Base-by-base conservation (phyloP, 805 yeast genomes). In the Candida tammaniensis region DNA sequence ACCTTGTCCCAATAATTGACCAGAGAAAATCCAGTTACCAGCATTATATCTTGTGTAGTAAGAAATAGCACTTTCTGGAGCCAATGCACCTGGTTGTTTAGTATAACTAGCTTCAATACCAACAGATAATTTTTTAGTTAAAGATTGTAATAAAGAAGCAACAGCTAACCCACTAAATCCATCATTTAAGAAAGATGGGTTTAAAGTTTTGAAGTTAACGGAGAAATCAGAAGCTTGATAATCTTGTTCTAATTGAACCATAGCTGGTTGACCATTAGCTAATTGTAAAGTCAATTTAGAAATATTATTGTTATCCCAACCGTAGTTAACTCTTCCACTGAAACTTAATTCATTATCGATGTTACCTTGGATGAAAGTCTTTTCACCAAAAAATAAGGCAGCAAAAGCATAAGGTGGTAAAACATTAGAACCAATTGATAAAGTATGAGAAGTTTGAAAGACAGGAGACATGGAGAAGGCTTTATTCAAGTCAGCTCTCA, bases 221-320 rank as follows among this genome's bases (percentile, higher is more conserved):
- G 95, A 82, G 59, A 79, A 88, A 61, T 93, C 98, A 37, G 74
- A 64, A 42, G 91, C 96, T 65, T 84, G 91, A 69, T 78, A 82
- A 64, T 93, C 98, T 61, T 93, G 97, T 73, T 93, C 98, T 51
- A 91, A 72, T 70, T 93, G 98, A 44, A 85, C 74, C 95, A 91
- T 87, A 39, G 93, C 72, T 46, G 93, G 96, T 69, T 89, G 96
- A 46, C 82, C 86, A 44, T 80, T 71, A 49, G 94, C 86, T 48
- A 88, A 70, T 71, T 91, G 98, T 60, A 88, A 71, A 52, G 94
- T 86, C 42, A 85, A 77, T 68, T 88, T 89, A 42, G 95, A 76
- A 52, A 82, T 68, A 61, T 81, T 78, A 54, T 72, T 72, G 59
- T 80, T 78, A 59, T 78, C 78, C 96, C 96, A 88, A 48, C 89